Evolutionary conservation across 1,139 yeast species (phyloP).

Genomic region (Candida glucosophila): DNA sequence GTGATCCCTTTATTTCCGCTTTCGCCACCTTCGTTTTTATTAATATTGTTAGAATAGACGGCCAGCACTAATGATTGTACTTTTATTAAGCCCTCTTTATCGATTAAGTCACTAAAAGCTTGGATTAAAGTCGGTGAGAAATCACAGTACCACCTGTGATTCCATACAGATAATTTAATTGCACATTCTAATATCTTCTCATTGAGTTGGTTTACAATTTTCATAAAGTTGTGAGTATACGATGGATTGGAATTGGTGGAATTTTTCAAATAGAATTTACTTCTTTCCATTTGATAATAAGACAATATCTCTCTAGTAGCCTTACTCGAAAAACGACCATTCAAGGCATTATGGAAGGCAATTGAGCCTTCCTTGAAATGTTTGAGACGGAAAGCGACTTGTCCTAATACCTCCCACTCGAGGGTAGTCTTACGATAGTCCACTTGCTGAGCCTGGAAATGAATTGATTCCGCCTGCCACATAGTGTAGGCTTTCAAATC

Average conservation of each 20-base stretch:
- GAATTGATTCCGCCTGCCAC: slow-evolving; percentile 81
- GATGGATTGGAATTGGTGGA: slow-evolving; percentile 12
- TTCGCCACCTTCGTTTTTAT: slow-evolving; percentile 11
- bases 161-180: slow-evolving; percentile 83
- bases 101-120: slow-evolving; percentile 52
- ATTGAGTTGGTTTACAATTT: slow-evolving; percentile 42
- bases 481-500: slow-evolving; percentile 78
- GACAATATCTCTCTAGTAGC: slow-evolving; percentile 70
- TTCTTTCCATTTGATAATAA: slow-evolving; percentile 45
- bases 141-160: slow-evolving; percentile 94
- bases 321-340: slow-evolving; percentile 72
- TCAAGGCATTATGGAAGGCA: slow-evolving; percentile 73
- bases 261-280: slow-evolving; percentile 26
- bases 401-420: slow-evolving; percentile 92
- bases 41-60: slow-evolving; percentile 41
- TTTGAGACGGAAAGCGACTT: slow-evolving; percentile 69
- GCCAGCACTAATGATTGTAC: slow-evolving; percentile 73
- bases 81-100: slow-evolving; percentile 71
- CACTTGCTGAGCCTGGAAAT: slow-evolving; percentile 61
- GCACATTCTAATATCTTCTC: slow-evolving; percentile 60
- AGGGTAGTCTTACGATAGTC: slow-evolving; percentile 71
- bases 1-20: slow-evolving; percentile 47
- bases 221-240: slow-evolving; percentile 25
- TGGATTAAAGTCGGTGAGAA: slow-evolving; percentile 62
- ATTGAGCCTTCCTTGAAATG: slow-evolving; percentile 74